Evolutionary conservation across 441 rosid species (phyloP).

Genomic region (Flueggea neowawraea): DNA sequence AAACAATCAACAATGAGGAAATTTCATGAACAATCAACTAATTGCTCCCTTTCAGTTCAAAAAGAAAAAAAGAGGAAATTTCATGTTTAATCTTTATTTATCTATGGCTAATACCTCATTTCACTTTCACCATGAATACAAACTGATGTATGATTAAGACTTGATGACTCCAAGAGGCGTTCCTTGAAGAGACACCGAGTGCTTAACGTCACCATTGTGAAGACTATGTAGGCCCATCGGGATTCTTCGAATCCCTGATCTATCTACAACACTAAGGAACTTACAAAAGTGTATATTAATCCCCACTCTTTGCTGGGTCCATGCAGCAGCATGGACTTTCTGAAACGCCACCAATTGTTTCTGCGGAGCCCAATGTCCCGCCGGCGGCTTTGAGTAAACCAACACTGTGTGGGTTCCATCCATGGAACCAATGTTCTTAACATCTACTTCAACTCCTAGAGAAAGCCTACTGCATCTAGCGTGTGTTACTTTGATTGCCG

Average conservation of each 20-base stretch:
- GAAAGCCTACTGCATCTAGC: slow-evolving; percentile 56
- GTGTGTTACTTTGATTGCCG: slow-evolving; percentile 67
- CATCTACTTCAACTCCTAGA: slow-evolving; percentile 58
- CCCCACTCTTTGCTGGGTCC: slow-evolving; percentile 41
- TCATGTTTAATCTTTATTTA: too few species aligned
- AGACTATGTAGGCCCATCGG: slow-evolving; percentile 75
- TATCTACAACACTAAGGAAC: slow-evolving; percentile 77
- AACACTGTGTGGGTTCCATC: slow-evolving; percentile 71
- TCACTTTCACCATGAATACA: too few species aligned
- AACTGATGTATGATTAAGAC: slow-evolving; percentile 20
- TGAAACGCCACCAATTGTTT: slow-evolving; percentile 80
- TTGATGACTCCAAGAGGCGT: slow-evolving; percentile 46
- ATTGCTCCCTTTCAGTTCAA: too few species aligned
- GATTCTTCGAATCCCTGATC: slow-evolving; percentile 74
- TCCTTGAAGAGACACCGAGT: slow-evolving; percentile 62
- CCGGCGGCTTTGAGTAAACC: slow-evolving; percentile 67
- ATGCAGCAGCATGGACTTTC: slow-evolving; percentile 54
- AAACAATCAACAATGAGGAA: too few species aligned
- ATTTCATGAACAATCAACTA: too few species aligned
- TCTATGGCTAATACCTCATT: too few species aligned
- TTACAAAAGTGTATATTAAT: slow-evolving; percentile 83
- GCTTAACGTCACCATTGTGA: slow-evolving; percentile 57
- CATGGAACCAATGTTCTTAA: slow-evolving; percentile 57
- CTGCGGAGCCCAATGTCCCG: slow-evolving; percentile 65
- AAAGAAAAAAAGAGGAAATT: too few species aligned